Base-by-base conservation (phyloP, 2,329 filamentous ascomycete species). In the Sphaerulina vaccinii region DNA sequence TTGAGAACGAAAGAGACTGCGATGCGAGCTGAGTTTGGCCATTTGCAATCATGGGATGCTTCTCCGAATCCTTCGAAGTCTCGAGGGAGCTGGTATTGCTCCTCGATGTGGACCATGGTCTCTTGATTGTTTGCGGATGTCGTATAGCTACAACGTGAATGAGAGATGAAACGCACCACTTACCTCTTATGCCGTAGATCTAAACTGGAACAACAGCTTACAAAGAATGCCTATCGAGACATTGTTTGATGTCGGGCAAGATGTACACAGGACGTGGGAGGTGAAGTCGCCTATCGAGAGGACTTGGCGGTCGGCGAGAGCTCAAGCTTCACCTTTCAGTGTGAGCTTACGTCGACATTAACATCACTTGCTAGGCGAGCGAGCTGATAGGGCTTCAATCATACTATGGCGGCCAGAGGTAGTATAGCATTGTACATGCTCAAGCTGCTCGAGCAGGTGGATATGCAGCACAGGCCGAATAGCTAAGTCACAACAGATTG, bases 1-100 rank as follows among this genome's bases (percentile, higher is more conserved):
- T 75, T 75, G 51, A 75, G 69, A 32, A 75, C 72, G 55, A 76
- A 75, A 0, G 71, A 73, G 2, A 48, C 44, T 4, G 44, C 44
- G 15, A 48, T 48, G 1, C 44, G 47, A 60, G 44, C 44, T 19
- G 66, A 62, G 50, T 73, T 71, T 9, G 73, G 73, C 73, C 73
- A 75, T 42, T 69, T 64, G 5, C 65, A 57, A 21, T 67, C 57
- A 7, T 56, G 58, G 9, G 44, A 38, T 8, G 57, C 51, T 9
- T 54, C 42, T n/a, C 64, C 62, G 57, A 61, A 65, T 18, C 64
- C 62, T 47, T 68, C 66, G 44, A 72, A 71, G 55, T 72, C 68
- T 36, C 69, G 64, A 2, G 69, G 68, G n/a, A 70, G 52, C 51
- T 71, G 68, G 33, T 70, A 55, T 24, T 64, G 57, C 36, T 68